Conservation (phyloP, 2,329 filamentous ascomycete genomes). For the Exophiala calicioides region DNA sequence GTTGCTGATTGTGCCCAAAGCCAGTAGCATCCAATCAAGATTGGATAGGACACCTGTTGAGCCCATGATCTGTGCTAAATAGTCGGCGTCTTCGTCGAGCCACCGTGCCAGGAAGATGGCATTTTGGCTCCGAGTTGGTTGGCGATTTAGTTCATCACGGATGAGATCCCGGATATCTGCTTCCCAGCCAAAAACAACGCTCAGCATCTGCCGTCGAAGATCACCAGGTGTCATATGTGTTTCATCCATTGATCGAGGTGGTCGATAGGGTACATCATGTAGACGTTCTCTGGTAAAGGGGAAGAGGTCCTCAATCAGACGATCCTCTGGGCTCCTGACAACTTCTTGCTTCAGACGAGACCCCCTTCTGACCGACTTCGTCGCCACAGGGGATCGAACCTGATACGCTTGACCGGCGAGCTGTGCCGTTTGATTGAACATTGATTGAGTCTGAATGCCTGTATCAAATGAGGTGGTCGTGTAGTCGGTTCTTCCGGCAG, state of each 20-base stretch:
- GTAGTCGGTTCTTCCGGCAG: conserved; percentile 44
- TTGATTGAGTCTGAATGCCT: conserved; percentile 27
- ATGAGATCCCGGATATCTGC: conserved; percentile 79
- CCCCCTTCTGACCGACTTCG: conserved; percentile 46
- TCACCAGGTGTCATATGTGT: conserved; percentile 69
- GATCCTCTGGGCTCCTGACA: conserved; percentile 73
- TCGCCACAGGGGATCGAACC: conserved; percentile 52
- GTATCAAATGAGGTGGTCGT: conserved; percentile 50
- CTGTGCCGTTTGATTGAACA: conserved; percentile 17
- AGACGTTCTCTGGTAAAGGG: conserved; percentile 79
- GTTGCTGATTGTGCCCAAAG: conserved; percentile 81
- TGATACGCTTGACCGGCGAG: conserved; percentile 37
- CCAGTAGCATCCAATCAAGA: conserved; percentile 95
- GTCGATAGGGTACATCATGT: conserved; percentile 78
- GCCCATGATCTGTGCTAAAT: conserved; percentile 70
- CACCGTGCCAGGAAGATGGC: conserved; percentile 86
- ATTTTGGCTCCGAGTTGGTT: conserved; percentile 71
- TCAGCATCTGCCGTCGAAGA: conserved; percentile 85
- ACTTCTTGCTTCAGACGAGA: conserved; percentile 81
- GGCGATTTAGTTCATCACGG: conserved; percentile 74
- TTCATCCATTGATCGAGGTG: conserved; percentile 61
- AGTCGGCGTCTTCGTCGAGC: conserved; percentile 82
- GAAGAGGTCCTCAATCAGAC: conserved; percentile 75
- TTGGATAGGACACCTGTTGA: conserved; percentile 83
- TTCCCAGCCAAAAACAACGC: conserved; percentile 92